phyloP scores from a whole-genome alignment of 495 filamentous ascomycete species.

The Penicillium malachiteum region DNA sequence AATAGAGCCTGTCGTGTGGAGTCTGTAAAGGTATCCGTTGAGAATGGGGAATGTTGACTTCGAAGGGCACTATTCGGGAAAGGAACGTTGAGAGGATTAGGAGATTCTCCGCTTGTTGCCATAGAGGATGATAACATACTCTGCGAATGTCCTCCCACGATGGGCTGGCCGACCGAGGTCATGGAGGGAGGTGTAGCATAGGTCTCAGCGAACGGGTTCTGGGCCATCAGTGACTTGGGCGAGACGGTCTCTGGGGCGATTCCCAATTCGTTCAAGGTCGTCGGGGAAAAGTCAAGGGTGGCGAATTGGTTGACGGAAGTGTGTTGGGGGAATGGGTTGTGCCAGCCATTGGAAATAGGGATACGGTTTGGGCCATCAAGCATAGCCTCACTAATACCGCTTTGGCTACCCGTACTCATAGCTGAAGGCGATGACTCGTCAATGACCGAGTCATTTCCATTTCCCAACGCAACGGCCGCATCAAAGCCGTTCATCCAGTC shows the following conservation, averaged over 20 bases:
- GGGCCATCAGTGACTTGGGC: slow-evolving; percentile 49
- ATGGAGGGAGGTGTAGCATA: slow-evolving; percentile 64
- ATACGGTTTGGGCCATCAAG: slow-evolving; percentile 72
- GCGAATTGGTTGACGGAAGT: slow-evolving; percentile 61
- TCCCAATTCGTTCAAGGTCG: slow-evolving; percentile 42
- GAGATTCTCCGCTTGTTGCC: slow-evolving; percentile 56
- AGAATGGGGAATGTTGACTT: slow-evolving; percentile 64
- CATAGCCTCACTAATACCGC: slow-evolving; percentile 90
- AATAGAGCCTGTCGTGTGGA: slow-evolving; percentile 86
- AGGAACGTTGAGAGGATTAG: slow-evolving; percentile 54
- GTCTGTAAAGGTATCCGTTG: slow-evolving; percentile 86
- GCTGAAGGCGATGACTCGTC: slow-evolving; percentile 94
- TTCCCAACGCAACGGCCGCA: slow-evolving; percentile 68
- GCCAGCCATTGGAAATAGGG: slow-evolving; percentile 60
- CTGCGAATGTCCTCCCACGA: slow-evolving; percentile 51
- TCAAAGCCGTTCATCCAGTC: slow-evolving; percentile 88
- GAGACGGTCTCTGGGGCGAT: slow-evolving; percentile 46
- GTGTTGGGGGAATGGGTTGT: slow-evolving; percentile 62
- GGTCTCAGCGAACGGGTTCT: slow-evolving; percentile 44
- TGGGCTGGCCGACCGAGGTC: slow-evolving; percentile 53
- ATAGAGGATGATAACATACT: slow-evolving; percentile 57
- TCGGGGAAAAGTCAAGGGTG: slow-evolving; percentile 51
- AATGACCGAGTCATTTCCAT: slow-evolving; percentile 70
- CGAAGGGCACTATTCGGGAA: slow-evolving; percentile 53
- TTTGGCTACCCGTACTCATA: slow-evolving; percentile 89